A percentile compares a stretch with the other conserved stretches of the same genome.
Evolutionary conservation across 2,329 filamentous ascomycete species (phyloP).

Genomic region (Neurospora sp.): DNA sequence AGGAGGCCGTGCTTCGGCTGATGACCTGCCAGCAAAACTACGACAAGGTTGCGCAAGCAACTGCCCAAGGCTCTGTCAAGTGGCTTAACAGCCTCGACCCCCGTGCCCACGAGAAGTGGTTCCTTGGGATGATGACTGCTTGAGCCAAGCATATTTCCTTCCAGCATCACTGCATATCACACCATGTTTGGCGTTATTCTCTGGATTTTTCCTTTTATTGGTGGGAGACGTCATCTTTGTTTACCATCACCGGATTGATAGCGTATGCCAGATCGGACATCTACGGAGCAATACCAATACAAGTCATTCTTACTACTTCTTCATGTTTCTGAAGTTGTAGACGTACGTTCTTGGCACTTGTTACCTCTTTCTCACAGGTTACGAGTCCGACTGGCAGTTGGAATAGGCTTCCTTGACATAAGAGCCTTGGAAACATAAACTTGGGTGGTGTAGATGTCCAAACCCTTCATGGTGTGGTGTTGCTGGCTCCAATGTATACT

Average conservation of each 20-base stretch:
- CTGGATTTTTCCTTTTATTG: not conserved
- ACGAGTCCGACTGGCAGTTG: not conserved
- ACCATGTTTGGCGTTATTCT: not conserved
- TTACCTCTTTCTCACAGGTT: not conserved
- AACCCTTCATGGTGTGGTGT: not conserved
- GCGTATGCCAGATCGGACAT: not conserved
- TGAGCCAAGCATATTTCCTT: not conserved
- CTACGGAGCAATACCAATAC: not conserved
- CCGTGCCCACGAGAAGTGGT: conserved; percentile 16
- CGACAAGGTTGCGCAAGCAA: conserved; percentile 6
- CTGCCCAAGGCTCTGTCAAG: conserved; percentile 9
- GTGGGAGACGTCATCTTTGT: not conserved
- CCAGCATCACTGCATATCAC: not conserved
- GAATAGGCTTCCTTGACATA: not conserved
- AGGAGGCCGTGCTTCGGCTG: conserved; percentile 8
- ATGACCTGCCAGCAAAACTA: conserved; percentile 13
- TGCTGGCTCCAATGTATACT: not conserved
- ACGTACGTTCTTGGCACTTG: not conserved
- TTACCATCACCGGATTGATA: not conserved
- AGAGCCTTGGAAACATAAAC: not conserved
- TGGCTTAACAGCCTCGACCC: conserved; percentile 12
- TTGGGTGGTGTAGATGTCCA: not conserved
- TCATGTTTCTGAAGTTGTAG: not conserved
- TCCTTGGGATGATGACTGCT: conserved; percentile 12
- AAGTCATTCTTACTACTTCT: not conserved